Conservation (phyloP, 202 grass and related monocot species). For the Carex sylvatica region DNA sequence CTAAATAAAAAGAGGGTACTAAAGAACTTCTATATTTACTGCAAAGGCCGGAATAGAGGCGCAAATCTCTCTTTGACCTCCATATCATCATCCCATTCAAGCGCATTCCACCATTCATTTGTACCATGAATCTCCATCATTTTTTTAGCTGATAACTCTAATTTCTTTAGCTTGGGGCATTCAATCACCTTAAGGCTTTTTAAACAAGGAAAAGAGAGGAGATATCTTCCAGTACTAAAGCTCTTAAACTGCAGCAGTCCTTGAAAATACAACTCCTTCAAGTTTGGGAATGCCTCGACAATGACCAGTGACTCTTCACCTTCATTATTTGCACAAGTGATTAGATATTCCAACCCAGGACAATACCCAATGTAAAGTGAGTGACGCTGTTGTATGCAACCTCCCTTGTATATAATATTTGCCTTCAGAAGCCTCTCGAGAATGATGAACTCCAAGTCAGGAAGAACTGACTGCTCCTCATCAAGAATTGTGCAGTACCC, state of each 20-base stretch:
- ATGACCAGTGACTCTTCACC: conserved; percentile 7
- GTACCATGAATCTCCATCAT: conserved; percentile 45
- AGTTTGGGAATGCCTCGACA: conserved; percentile 61
- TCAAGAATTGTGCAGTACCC: conserved; percentile 1
- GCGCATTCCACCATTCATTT: conserved; percentile 57
- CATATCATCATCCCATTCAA: conserved; percentile 70
- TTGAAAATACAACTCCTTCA: conserved; percentile 57
- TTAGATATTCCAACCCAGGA: conserved; percentile 55
- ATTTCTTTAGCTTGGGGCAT: conserved; percentile 63
- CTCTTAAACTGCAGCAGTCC: conserved; percentile 42
- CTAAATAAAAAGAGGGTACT: background rate
- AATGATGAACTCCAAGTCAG: conserved; percentile 51
- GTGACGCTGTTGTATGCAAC: conserved; percentile 49
- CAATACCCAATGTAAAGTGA: conserved; percentile 64
- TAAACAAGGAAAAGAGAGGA: conserved; percentile 48
- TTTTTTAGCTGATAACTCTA: conserved; percentile 37
- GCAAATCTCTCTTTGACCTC: conserved; percentile 51
- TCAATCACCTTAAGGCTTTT: conserved; percentile 55
- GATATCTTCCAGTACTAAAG: conserved; percentile 43
- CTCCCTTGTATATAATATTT: conserved; percentile 63
- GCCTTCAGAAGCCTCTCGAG: conserved; percentile 58
- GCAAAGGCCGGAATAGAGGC: conserved; percentile 36
- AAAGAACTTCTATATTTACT: conserved; percentile 23
- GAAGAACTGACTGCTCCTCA: conserved; percentile 35
- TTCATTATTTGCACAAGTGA: conserved; percentile 31